A percentile compares a stretch with the other conserved stretches of the same genome.
Conservation (phyloP, 2,329 filamentous ascomycete species). For the Leptographium lundbergii region DNA sequence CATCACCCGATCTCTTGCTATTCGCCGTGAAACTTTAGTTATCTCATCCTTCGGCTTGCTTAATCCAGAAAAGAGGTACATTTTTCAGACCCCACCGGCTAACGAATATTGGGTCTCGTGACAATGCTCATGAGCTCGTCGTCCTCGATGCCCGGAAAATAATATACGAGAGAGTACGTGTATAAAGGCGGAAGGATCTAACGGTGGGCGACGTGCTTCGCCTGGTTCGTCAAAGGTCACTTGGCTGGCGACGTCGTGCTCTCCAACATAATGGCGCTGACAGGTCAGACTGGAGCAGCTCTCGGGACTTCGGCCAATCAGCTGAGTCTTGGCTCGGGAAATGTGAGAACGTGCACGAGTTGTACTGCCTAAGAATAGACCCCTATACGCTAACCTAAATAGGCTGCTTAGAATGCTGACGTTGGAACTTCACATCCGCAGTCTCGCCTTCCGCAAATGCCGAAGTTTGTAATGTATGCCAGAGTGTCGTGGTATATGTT, state of each 20-base stretch:
- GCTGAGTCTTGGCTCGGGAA: background rate
- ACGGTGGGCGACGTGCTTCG: background rate
- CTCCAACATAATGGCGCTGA: too few species aligned
- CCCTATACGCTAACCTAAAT: background rate
- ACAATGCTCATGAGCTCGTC: background rate
- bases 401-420: background rate
- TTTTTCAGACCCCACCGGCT: too few species aligned
- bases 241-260: background rate
- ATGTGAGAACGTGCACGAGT: too few species aligned
- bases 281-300: too few species aligned
- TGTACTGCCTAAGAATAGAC: background rate
- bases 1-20: too few species aligned
- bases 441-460: background rate
- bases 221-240: background rate
- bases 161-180: background rate
- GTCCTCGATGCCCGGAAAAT: background rate
- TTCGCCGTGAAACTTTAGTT: too few species aligned
- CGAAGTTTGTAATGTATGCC: background rate
- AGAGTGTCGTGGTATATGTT: too few species aligned
- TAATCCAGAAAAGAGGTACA: too few species aligned
- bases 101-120: background rate
- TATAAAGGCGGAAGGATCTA: background rate
- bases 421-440: background rate
- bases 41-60: too few species aligned
- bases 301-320: too few species aligned